A percentile compares a stretch with the other conserved stretches of the same genome.
These are phyloP conservation scores for Triangularia setosa DNA, from an alignment of 2,329 filamentous ascomycete species.

Conservation along the genomic window DNA sequence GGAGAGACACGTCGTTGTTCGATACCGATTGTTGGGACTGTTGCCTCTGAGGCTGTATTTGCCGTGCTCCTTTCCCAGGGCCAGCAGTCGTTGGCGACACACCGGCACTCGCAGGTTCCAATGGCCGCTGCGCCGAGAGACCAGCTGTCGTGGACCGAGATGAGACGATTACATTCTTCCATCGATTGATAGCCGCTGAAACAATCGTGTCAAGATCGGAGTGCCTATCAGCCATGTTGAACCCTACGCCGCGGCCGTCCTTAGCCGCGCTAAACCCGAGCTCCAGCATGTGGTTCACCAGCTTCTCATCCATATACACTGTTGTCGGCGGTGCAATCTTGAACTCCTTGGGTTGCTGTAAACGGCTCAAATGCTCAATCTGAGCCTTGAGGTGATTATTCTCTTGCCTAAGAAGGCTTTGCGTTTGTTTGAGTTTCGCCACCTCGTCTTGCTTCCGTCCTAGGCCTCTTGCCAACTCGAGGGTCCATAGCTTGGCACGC, in stretches of 20 bases:
- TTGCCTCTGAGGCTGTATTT: constrained; percentile 1
- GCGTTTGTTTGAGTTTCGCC: constrained; percentile 47
- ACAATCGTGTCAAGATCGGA: constrained; percentile 50
- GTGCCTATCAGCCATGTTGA: constrained; percentile 48
- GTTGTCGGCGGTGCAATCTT: constrained; percentile 50
- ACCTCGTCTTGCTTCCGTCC: constrained; percentile 54
- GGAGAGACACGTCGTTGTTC: constrained; percentile 10
- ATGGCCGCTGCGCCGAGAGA: constrained; percentile 47
- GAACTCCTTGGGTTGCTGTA: constrained; percentile 59
- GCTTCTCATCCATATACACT: constrained; percentile 47
- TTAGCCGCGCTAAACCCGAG: constrained; percentile 37
- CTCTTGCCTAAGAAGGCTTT: constrained; percentile 53
- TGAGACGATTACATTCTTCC: constrained; percentile 58
- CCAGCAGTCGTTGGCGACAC: background rate
- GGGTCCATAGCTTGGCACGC: constrained; percentile 56
- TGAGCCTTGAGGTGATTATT: constrained; percentile 54
- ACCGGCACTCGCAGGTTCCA: constrained; percentile 33
- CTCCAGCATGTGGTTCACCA: constrained; percentile 47
- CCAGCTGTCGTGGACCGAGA: constrained; percentile 42
- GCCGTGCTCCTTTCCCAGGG: background rate
- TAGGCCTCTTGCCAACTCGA: constrained; percentile 59
- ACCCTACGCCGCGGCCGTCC: constrained; percentile 36
- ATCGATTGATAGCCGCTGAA: constrained; percentile 54
- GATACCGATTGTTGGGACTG: background rate
- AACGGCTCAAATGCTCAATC: constrained; percentile 54